Evolutionary conservation across 2,329 filamentous ascomycete genomes (phyloP), one percentile per base, ranked within the genome.

Genomic region (Claviceps arundinis): DNA sequence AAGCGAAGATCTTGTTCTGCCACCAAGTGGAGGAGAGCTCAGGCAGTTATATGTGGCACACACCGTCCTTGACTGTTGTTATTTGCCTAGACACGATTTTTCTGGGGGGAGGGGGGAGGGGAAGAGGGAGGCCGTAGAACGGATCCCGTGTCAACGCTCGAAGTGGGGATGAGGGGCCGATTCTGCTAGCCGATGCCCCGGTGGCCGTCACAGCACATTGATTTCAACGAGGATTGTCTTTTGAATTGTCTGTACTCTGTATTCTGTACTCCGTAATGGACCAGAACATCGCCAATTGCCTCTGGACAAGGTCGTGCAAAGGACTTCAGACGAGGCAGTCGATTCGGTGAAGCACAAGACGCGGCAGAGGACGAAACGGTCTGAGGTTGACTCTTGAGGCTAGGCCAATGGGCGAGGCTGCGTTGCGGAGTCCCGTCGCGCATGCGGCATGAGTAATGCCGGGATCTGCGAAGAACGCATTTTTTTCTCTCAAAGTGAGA

Each of bases 41-140:
- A 30, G 50, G 22, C 47, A 19, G 30, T 43, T 47, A 53, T 47
- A 53, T 42, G 48, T 50, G 48, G 51, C 43, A 46, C 49, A 17
- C 26, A 26, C 37, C 37, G 13, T 42, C 37, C 26, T 37, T 34
- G 17, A 16, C 30, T 30, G 4, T 11, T 24, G 9, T 17, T 48
- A 11, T 38, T 48, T 48, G 17, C 44, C 44, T 46, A 13, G 44
- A 34, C 44, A 46, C 44, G 16, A 46, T 24, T 30, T 26, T 46
- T 46, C 44, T 7, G 26, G 50, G 19, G 50, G 37, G 37, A 17
- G 22, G 30, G 37, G 17, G n/a, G 47, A 6, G 37, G 37, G 37
- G 42, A 11, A 34, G 22, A 14, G 17, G 34, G 22, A 14, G 17
- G 34, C 43, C 50, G 30, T 22, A 22, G 22, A 47, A 13, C 30